These are phyloP conservation scores for Sphagnum magellanicum DNA, from an alignment of 228 moss, liverwort and hornwort genomes.

Conservation along the genomic window DNA sequence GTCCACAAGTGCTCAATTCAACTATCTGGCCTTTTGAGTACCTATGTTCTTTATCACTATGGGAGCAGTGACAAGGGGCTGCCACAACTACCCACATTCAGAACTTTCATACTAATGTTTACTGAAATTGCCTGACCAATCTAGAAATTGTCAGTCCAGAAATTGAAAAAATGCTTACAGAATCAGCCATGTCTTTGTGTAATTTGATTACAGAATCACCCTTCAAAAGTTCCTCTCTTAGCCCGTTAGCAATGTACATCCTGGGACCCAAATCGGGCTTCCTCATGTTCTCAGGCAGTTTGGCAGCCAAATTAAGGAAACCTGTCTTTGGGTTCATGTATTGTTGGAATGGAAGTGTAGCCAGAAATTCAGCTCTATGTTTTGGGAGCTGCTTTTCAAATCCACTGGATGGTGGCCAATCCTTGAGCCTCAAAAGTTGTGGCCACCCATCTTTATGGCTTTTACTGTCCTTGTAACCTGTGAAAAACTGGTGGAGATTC, in stretches of 20 bases:
- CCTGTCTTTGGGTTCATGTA: constrained; percentile 78
- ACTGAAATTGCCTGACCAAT: neutral
- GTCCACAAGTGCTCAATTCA: neutral
- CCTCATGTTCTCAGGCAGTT: constrained; percentile 54
- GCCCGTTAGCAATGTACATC: constrained; percentile 91
- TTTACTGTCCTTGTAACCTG: constrained; percentile 34
- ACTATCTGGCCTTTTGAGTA: neutral
- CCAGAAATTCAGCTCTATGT: constrained; percentile 78
- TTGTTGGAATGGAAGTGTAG: constrained; percentile 75
- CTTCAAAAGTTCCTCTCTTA: constrained; percentile 68
- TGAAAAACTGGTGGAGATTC: constrained; percentile 54
- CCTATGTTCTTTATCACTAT: neutral
- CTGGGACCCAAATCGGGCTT: constrained; percentile 93
- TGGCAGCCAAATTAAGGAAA: constrained; percentile 76
- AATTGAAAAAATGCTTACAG: constrained; percentile 28
- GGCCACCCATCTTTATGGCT: constrained; percentile 63
- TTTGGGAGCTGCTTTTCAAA: constrained; percentile 88
- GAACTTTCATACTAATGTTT: neutral
- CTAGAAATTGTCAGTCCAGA: neutral
- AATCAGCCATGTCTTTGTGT: constrained; percentile 98
- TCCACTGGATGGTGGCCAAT: constrained; percentile 85
- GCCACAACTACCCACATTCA: neutral
- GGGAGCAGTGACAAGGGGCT: neutral
- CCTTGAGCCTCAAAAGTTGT: constrained; percentile 90
- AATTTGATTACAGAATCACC: constrained; percentile 96